Evolutionary conservation across 208 protist genomes (phyloP), one percentile per base, ranked within the genome.

Genomic region (Trypanosomatidae sp.): DNA sequence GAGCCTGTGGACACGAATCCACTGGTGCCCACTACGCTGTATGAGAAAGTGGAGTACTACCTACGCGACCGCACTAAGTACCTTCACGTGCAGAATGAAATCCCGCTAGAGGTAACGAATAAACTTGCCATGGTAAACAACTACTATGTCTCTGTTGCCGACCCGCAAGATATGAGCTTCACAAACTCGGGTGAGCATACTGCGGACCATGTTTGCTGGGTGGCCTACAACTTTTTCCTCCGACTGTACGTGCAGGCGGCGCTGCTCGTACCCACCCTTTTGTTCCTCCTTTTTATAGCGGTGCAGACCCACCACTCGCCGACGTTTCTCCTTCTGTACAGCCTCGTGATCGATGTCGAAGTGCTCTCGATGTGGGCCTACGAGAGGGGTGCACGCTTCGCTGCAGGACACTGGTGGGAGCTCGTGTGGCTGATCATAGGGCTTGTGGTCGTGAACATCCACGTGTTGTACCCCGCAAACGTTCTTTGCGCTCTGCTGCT

Each of bases 131-230:
- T 62, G 46, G 75, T 69, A 12, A 70, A 87, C 73, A 90, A 90
- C 80, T 90, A 87, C 75, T 84, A 79, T 39, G 82, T 90, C 43
- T 90, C 85, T 49, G 80, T 90, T 25, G 78, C 82, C 19, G 79
- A 87, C 73, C 85, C 85, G 17, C 71, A 71, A n/a, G 74, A 84
- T 65, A 64, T 82, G 58, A 28, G 46, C 28, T 74, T 85, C 55
- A 80, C 69, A 36, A 71, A 75, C 55, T 39, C 64, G 0, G 30
- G 69, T 19, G 60, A 74, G 41, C 71, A 53, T n/a, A 67, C 44
- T 5, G 33, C 66, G 2, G 65, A 75, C n/a, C 19, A 53, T 1
- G 19, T 71, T 46, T 62, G 41, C 56, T 1, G 13, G 25, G 58
- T 43, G 0, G 60, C 59, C 17, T 84, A 87, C 46, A 66, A 62